phyloP scores from a whole-genome alignment of 345 rosid species.

The Combretum micranthum region DNA sequence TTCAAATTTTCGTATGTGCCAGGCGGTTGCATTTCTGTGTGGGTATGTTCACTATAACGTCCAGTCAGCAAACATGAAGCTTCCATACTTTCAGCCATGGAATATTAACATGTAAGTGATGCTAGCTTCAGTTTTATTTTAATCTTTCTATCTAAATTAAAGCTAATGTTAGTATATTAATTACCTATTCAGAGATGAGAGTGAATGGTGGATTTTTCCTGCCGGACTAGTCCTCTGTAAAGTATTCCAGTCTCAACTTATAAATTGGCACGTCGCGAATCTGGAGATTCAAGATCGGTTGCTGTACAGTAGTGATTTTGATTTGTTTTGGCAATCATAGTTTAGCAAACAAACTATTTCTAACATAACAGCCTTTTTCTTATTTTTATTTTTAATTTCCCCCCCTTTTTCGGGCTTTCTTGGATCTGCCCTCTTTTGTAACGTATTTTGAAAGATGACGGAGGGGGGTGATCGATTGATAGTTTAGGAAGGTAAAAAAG shows the following conservation, averaged over 20 bases:
- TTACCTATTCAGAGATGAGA: conserved; percentile 79
- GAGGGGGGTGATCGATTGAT: conserved; percentile 2
- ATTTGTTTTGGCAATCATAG: conserved; percentile 91
- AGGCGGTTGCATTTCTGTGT: conserved; percentile 86
- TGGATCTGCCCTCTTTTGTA: conserved; percentile 2
- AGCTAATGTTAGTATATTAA: neutral
- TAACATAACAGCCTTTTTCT: neutral
- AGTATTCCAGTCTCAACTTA: conserved; percentile 80
- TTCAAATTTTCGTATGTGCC: conserved; percentile 13
- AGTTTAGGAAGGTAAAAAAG: neutral
- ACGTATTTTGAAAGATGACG: neutral
- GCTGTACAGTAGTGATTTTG: conserved; percentile 79
- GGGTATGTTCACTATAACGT: conserved; percentile 72
- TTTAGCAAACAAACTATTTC: neutral
- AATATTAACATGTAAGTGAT: conserved; percentile 85
- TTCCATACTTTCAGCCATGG: conserved; percentile 80
- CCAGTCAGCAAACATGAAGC: conserved; percentile 58
- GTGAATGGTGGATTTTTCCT: conserved; percentile 99
- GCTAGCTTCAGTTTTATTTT: neutral
- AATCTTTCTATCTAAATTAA: neutral
- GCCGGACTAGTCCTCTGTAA: conserved; percentile 85
- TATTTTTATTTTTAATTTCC: neutral
- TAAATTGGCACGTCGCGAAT: conserved; percentile 93
- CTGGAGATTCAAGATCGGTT: conserved; percentile 99
- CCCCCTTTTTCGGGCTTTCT: no score